These are phyloP conservation scores for Biscogniauxia sp. DNA, from an alignment of 2,329 filamentous ascomycete species.

Conservation along the genomic window DNA sequence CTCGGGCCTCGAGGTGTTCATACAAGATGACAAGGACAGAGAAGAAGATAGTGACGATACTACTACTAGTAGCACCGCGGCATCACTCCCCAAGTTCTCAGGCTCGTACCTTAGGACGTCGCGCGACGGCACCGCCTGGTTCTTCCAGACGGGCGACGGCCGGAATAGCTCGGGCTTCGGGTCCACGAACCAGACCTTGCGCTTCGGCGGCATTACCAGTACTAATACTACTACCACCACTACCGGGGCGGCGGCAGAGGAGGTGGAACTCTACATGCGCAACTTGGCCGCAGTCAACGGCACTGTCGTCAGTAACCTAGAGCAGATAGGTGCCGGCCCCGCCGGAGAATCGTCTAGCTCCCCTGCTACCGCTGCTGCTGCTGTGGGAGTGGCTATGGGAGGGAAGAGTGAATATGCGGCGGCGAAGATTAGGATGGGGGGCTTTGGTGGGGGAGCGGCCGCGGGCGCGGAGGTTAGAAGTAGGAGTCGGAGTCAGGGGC, in stretches of 20 bases:
- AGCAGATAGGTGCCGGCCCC: too few species aligned
- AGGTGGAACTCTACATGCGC: constrained; percentile 52
- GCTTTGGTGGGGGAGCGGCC: background rate
- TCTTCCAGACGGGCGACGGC: constrained; percentile 45
- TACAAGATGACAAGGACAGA: constrained; percentile 12
- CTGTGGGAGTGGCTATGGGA: too few species aligned
- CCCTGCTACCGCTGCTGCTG: too few species aligned
- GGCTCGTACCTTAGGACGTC: constrained; percentile 43
- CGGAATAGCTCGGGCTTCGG: constrained; percentile 52
- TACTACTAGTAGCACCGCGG: constrained; percentile 25
- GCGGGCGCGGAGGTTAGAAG: background rate
- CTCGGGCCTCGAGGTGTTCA: constrained; percentile 58
- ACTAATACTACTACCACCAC: constrained; percentile 10
- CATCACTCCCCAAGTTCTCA: constrained; percentile 11
- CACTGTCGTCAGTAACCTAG: constrained; percentile 19
- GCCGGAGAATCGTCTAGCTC: background rate
- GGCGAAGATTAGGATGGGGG: background rate
- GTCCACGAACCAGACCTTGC: constrained; percentile 54
- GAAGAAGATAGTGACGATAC: too few species aligned
- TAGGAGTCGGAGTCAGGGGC: background rate
- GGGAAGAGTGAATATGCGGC: background rate
- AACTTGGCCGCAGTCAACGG: constrained; percentile 42
- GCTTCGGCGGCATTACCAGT: constrained; percentile 52
- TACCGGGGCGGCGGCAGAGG: constrained; percentile 10
- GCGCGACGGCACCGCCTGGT: constrained; percentile 58